Base-by-base conservation (phyloP, 805 yeast genomes). In the Ogataea methanolica region DNA sequence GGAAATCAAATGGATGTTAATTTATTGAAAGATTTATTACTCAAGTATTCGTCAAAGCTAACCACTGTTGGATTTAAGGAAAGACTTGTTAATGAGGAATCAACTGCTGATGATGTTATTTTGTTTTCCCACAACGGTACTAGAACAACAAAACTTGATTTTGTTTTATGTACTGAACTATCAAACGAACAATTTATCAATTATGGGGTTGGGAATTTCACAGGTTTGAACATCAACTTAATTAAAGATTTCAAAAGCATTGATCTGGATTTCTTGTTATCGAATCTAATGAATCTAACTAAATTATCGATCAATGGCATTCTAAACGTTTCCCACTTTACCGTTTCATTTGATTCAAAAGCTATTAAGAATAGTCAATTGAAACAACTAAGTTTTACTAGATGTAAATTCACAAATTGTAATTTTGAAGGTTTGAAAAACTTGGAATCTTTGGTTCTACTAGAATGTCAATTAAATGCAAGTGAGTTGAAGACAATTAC, bases 381-480 rank as follows among this genome's bases (percentile, higher is more conserved):
- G 35, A 45, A 40, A 36, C 46, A 48, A 23, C 1, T 57, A 26
- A 52, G 48, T n/a, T 43, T 55, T 6, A 49, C 54, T 1, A 45
- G 50, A 36, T 47, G 52, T n/a, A 46, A 53, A 9, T 31, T 57
- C 14, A 11, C 26, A 2, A 23, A 43, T 2, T 55, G 50, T 26
- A 42, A 52, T 36, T 52, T 56, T 33, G 43, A 45, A 3, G 45
- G 49, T 6, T 43, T 59, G 15, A 14, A 36, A 7, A 36, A 42
- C 15, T 35, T 61, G 6, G 49, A 49, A 31, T 48, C 42, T 16
- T 36, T 61, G 4, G 50, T 51, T 0, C 33, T 59, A n/a, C 43
- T 58, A 11, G 58, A 58, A 22, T 60, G 63, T 37, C 34, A 39
- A 4, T 14, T 58, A 15, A 38, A 41, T 14, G 36, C 48, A 17